A percentile compares a stretch with the other conserved stretches of the same genome.
These are phyloP conservation scores for Bacidia gigantensis DNA, from an alignment of 495 filamentous ascomycete species.

Conservation along the genomic window DNA sequence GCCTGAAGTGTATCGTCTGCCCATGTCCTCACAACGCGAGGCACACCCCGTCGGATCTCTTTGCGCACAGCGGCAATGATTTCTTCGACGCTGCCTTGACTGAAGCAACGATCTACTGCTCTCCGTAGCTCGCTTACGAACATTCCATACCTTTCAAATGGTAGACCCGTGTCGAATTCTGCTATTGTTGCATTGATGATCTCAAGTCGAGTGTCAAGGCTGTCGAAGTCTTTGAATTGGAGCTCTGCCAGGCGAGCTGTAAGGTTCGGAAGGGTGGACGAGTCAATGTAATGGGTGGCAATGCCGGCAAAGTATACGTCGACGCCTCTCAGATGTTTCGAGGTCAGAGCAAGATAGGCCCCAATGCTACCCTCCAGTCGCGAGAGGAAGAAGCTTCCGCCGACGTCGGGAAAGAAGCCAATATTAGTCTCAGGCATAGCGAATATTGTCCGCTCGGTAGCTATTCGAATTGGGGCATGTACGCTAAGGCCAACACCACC, in stretches of 20 bases:
- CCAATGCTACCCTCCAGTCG: conserved; percentile 71
- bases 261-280: conserved; percentile 61
- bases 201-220: conserved; percentile 42
- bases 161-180: conserved; percentile 75
- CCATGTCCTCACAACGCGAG: conserved; percentile 42
- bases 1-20: conserved; percentile 58
- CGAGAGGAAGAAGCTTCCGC: conserved; percentile 87
- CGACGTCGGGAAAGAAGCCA: conserved; percentile 96
- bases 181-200: conserved; percentile 80
- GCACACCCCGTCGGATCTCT: conserved; percentile 22
- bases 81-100: conserved; percentile 46
- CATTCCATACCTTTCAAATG: conserved; percentile 52
- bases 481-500: conserved; percentile 88
- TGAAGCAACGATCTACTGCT: conserved; percentile 78
- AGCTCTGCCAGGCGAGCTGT: conserved; percentile 81
- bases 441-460: conserved; percentile 86
- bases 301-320: conserved; percentile 72
- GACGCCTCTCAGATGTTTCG: conserved; percentile 62
- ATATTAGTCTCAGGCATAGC: conserved; percentile 98
- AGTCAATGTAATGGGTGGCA: conserved; percentile 91
- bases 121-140: conserved; percentile 49
- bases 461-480: conserved; percentile 91
- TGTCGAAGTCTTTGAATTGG: conserved; percentile 62
- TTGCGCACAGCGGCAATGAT: conserved; percentile 54
- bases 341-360: conserved; percentile 84